Evolutionary conservation across 2,329 filamentous ascomycete genomes (phyloP).

Genomic region (Talaromyces sp.): DNA sequence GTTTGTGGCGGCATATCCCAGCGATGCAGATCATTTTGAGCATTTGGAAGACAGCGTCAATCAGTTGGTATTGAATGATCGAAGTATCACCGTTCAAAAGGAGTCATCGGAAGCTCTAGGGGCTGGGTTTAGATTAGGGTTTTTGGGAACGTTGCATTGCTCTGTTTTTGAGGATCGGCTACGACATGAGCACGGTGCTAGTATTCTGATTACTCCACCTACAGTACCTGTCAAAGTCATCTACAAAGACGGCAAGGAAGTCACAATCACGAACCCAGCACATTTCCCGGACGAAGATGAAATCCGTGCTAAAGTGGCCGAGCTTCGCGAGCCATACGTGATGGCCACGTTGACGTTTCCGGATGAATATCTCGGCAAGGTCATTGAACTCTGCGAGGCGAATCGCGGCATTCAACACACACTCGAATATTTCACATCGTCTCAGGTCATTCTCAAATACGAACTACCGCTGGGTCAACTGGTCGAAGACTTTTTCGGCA

Average conservation of each 20-base stretch:
- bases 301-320: constrained; percentile 55
- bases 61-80: constrained; percentile 90
- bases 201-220: constrained; percentile 94
- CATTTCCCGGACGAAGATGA: constrained; percentile 76
- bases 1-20: constrained; percentile 94
- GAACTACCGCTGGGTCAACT: constrained; percentile 82
- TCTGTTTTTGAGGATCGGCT: constrained; percentile 98
- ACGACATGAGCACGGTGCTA: constrained; percentile 88
- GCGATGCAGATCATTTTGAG: constrained; percentile 82
- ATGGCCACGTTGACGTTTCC: constrained; percentile 83
- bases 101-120: constrained; percentile 92
- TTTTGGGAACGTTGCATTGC: constrained; percentile 94
- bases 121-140: constrained; percentile 89
- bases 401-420: constrained; percentile 85
- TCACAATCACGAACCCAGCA: constrained; percentile 79
- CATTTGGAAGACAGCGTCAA: constrained; percentile 91
- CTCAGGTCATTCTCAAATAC: constrained; percentile 93
- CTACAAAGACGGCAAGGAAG: constrained; percentile 73
- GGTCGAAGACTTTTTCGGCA: constrained; percentile 96
- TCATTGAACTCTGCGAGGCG: constrained; percentile 90
- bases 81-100: constrained; percentile 89
- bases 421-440: constrained; percentile 85
- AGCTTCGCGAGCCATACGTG: constrained; percentile 73
- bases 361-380: constrained; percentile 88
- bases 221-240: constrained; percentile 88